These are phyloP conservation scores for Mycosarcoma maydis DNA, from an alignment of 1,284 basidiomycete genomes.

Conservation along the genomic window DNA sequence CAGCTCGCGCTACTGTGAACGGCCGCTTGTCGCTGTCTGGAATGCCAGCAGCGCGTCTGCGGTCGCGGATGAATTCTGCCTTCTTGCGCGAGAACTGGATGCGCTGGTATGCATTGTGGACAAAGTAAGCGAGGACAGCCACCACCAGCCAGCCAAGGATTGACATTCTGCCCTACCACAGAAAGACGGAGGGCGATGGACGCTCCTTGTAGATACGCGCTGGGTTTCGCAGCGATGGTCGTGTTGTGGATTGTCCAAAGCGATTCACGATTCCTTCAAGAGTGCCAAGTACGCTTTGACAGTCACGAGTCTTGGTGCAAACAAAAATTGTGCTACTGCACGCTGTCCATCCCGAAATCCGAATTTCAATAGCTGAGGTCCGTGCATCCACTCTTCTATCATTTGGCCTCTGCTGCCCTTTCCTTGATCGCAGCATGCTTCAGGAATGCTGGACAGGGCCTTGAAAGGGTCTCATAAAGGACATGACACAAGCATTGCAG, in stretches of 20 bases:
- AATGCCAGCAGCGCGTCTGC: conserved; percentile 52
- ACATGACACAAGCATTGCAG: no score
- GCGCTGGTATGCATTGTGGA: conserved; percentile 15
- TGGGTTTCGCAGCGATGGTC: no score
- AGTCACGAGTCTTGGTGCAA: background rate
- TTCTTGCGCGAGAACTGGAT: conserved; percentile 34
- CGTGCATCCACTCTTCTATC: background rate
- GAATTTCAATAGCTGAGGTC: background rate
- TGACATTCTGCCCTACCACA: conserved; percentile 16
- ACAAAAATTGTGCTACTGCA: no score
- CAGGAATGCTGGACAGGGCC: no score
- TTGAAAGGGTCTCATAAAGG: no score
- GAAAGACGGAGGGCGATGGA: no score
- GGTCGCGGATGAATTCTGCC: conserved; percentile 38
- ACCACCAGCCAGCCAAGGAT: conserved; percentile 25
- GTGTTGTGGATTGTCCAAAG: no score
- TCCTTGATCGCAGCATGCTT: background rate
- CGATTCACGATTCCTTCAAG: no score
- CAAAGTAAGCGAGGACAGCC: conserved; percentile 19
- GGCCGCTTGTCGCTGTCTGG: conserved; percentile 50
- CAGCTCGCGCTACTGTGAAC: conserved; percentile 42
- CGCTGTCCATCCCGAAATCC: conserved; percentile 1
- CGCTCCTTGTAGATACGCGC: no score
- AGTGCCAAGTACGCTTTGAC: no score
- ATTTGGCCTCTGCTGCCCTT: background rate